Percentiles rank a stretch among this genome's conserved stretches.
Evolutionary conservation across 164 flowering plant genomes (phyloP).

Genomic region (Umbilicus rupestris): DNA sequence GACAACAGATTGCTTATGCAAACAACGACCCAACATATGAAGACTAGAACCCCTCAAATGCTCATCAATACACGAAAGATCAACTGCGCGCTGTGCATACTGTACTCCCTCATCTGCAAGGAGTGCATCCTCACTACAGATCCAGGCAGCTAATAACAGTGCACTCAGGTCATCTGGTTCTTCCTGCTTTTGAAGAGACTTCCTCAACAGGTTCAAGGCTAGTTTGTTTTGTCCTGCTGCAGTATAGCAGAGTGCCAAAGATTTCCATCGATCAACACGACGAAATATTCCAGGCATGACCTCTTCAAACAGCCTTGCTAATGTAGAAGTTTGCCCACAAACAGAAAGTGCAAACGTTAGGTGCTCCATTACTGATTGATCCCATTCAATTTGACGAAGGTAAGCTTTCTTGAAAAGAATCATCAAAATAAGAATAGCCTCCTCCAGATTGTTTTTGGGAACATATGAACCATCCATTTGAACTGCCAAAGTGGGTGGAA

Average conservation of each 20-base stretch:
- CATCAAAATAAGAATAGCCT: conserved; percentile 81
- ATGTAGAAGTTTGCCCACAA: conserved; percentile 59
- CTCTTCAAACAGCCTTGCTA: conserved; percentile 76
- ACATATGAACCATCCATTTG: conserved; percentile 73
- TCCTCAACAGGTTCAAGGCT: conserved; percentile 75
- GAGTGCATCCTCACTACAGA: conserved; percentile 59
- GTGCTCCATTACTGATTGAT: conserved; percentile 80
- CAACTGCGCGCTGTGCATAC: conserved; percentile 65
- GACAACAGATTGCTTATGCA: conserved; percentile 69
- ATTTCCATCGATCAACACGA: conserved; percentile 76
- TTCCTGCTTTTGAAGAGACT: conserved; percentile 66
- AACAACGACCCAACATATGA: conserved; percentile 70
- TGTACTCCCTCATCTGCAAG: conserved; percentile 80
- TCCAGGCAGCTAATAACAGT: conserved; percentile 65
- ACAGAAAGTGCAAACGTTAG: conserved; percentile 75
- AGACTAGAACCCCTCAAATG: conserved; percentile 74
- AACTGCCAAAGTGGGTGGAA: conserved; percentile 70
- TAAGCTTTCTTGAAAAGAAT: conserved; percentile 57
- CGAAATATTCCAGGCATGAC: conserved; percentile 65
- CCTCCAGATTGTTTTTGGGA: conserved; percentile 83
- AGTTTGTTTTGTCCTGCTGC: conserved; percentile 49
- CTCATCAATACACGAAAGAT: conserved; percentile 27
- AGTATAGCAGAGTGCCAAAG: conserved; percentile 66
- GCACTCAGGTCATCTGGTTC: conserved; percentile 57
- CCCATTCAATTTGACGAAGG: conserved; percentile 70